Conservation (phyloP, 1,139 yeast species). For the Blastobotrys persicus region DNA sequence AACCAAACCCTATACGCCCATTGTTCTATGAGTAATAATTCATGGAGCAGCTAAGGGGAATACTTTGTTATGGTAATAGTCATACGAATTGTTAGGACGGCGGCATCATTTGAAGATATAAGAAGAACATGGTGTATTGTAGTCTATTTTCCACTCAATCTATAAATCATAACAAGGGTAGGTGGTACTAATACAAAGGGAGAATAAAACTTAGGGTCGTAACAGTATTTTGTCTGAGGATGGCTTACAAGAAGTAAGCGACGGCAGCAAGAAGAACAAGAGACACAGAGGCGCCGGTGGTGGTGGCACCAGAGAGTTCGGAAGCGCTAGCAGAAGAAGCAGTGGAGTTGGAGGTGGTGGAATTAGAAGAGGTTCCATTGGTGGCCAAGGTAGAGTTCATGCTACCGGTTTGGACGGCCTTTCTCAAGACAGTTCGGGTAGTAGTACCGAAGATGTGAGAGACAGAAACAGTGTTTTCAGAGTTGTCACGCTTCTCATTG, state of each 20-base stretch:
- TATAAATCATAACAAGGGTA: neutral
- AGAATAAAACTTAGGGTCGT: neutral
- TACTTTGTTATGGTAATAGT: no score
- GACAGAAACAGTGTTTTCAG: constrained; percentile 10
- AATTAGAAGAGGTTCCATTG: constrained; percentile 14
- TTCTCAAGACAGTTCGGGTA: constrained; percentile 8
- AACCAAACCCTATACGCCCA: no score
- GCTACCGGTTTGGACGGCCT: constrained; percentile 14
- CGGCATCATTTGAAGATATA: no score
- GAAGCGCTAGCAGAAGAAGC: constrained; percentile 11
- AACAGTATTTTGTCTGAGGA: neutral
- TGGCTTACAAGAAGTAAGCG: constrained; percentile 2
- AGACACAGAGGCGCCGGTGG: constrained; percentile 20
- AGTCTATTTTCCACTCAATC: constrained; percentile 3
- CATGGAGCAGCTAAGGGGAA: no score
- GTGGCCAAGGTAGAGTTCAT: constrained; percentile 9
- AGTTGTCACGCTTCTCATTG: constrained; percentile 7
- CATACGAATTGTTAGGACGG: no score
- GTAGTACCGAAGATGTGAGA: constrained; percentile 17
- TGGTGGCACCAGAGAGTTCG: constrained; percentile 30
- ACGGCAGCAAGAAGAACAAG: constrained; percentile 14
- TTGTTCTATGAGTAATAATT: no score
- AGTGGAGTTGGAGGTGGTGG: constrained; percentile 15
- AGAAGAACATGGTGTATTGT: neutral
- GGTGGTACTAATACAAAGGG: constrained; percentile 3